These are phyloP conservation scores for Fusarium equiseti DNA, from an alignment of 2,329 filamentous ascomycete genomes.

Conservation along the genomic window DNA sequence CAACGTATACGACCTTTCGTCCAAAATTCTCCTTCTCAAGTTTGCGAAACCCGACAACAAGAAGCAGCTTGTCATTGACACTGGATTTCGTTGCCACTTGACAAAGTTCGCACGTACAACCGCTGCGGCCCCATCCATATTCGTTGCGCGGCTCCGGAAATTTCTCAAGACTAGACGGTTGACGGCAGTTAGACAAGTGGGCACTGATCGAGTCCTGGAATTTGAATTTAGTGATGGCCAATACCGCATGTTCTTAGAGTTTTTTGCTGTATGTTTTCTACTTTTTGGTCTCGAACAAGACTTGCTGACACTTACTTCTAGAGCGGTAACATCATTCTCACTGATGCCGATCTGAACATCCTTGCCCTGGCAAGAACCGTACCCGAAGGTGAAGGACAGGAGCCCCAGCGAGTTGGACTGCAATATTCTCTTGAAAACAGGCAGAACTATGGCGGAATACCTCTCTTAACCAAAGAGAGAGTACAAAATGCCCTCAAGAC, in stretches of 20 bases:
- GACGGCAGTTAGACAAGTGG: constrained; percentile 84
- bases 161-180: constrained; percentile 87
- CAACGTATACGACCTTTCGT: constrained; percentile 96
- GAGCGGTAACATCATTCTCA: constrained; percentile 93
- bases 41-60: constrained; percentile 91
- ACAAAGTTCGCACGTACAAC: constrained; percentile 91
- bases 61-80: constrained; percentile 92
- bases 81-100: constrained; percentile 94
- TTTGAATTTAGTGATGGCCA: constrained; percentile 92
- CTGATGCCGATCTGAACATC: constrained; percentile 85
- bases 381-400: constrained; percentile 83
- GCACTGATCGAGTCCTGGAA: constrained; percentile 93
- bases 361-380: constrained; percentile 85
- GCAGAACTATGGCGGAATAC: constrained; percentile 84
- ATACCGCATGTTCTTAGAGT: constrained; percentile 90
- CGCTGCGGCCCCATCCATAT: constrained; percentile 83
- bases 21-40: constrained; percentile 94
- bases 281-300: not conserved
- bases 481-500: constrained; percentile 76
- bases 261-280: constrained; percentile 76
- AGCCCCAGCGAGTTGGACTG: constrained; percentile 81
- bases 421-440: constrained; percentile 84
- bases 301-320: constrained; percentile 38
- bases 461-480: constrained; percentile 79
- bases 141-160: constrained; percentile 88